A percentile compares a stretch with the other conserved stretches of the same genome.
These are phyloP conservation scores for Ruellia speciosa DNA, from an alignment of 305 asterid species.

Conservation along the genomic window DNA sequence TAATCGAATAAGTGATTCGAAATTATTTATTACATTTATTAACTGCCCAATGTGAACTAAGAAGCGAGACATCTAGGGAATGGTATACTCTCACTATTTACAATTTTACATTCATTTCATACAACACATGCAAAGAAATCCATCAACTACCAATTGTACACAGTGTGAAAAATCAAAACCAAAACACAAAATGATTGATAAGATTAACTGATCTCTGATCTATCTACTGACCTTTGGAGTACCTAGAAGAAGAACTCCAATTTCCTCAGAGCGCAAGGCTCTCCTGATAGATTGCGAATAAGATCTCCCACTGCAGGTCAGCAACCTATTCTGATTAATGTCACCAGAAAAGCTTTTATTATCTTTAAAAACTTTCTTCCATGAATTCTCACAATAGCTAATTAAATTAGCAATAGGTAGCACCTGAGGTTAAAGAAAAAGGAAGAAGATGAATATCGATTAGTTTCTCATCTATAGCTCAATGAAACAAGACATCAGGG, in stretches of 20 bases:
- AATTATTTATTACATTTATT: slow-evolving; percentile 4
- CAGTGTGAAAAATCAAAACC: slow-evolving; percentile 9
- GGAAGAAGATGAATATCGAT: background rate
- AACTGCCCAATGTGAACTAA: background rate
- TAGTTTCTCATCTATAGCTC: slow-evolving; percentile 5
- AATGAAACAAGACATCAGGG: slow-evolving; percentile 3
- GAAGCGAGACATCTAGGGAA: background rate
- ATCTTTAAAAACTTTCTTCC: slow-evolving; percentile 42
- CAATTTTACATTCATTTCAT: slow-evolving; percentile 12
- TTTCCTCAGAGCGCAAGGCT: slow-evolving; percentile 42
- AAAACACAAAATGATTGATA: slow-evolving; percentile 12
- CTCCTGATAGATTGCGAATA: slow-evolving; percentile 36
- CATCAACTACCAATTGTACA: slow-evolving; percentile 5
- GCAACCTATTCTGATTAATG: slow-evolving; percentile 20
- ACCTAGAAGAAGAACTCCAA: slow-evolving; percentile 62
- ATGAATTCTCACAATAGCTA: slow-evolving; percentile 44
- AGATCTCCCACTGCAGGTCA: slow-evolving; percentile 52
- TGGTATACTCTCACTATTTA: too few species aligned
- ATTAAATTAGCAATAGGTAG: slow-evolving; percentile 64
- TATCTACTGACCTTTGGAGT: slow-evolving; percentile 51
- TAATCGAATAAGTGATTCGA: slow-evolving; percentile 2
- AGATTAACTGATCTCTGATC: slow-evolving; percentile 1
- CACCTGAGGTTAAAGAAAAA: slow-evolving; percentile 42
- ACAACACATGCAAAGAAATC: slow-evolving; percentile 10
- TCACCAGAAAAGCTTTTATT: slow-evolving; percentile 27